phyloP scores from a whole-genome alignment of 2,329 filamentous ascomycete species.

The Camillea tinctor region DNA sequence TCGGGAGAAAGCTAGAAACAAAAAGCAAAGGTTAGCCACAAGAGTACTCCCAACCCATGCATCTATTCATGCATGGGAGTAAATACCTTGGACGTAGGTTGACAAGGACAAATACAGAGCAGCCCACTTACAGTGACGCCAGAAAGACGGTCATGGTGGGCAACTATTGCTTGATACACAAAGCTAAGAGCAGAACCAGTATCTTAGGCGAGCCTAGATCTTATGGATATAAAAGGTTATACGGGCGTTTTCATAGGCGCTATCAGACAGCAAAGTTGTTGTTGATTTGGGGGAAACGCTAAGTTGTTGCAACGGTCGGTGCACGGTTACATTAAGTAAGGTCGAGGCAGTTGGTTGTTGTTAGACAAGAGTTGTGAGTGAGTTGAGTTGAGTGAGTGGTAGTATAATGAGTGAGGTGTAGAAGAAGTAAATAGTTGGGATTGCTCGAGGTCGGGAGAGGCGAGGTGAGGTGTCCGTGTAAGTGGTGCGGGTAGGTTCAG shows the following conservation, averaged over 20 bases:
- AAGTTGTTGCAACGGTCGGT: background rate
- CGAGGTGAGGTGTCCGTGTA: no score
- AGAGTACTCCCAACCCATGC: conserved; percentile 10
- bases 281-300: background rate
- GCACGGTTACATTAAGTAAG: background rate
- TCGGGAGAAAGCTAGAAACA: conserved; percentile 78
- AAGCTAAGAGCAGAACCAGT: background rate
- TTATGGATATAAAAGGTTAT: background rate
- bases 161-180: conserved; percentile 5
- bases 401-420: no score
- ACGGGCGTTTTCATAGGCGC: background rate
- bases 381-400: background rate
- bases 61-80: conserved; percentile 5
- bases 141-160: conserved; percentile 51
- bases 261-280: background rate
- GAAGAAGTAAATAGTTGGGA: background rate
- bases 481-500: conserved; percentile 15
- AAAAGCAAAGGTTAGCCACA: conserved; percentile 9
- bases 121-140: conserved; percentile 46
- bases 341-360: background rate
- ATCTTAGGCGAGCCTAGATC: background rate
- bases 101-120: background rate
- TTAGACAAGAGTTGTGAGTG: no score
- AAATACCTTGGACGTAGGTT: background rate
- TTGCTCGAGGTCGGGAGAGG: background rate